Percentiles rank a stretch among this genome's conserved stretches.
Conservation (phyloP, 2,329 filamentous ascomycete species). For the Aspergillus hiratsukae region DNA sequence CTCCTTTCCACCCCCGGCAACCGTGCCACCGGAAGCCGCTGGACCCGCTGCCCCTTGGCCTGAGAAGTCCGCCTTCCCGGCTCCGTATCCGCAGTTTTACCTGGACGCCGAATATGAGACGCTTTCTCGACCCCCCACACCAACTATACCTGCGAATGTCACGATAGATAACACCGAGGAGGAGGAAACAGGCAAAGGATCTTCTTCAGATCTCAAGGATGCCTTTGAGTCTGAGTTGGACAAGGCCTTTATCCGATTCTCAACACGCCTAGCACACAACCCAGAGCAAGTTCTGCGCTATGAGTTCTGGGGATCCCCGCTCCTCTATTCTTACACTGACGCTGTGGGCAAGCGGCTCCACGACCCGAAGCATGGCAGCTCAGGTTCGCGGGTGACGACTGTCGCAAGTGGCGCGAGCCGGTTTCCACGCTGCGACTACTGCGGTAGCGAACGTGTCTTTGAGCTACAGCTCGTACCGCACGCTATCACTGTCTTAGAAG, state of each 20-base stretch:
- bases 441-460: constrained; percentile 71
- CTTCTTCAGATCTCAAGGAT: constrained; percentile 54
- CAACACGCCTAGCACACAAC: constrained; percentile 72
- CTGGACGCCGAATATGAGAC: constrained; percentile 92
- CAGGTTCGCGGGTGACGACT: constrained; percentile 24
- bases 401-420: constrained; percentile 28
- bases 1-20: constrained; percentile 33
- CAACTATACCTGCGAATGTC: constrained; percentile 46
- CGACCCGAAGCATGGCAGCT: constrained; percentile 14
- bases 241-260: constrained; percentile 73
- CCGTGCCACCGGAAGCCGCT: constrained; percentile 30
- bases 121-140: constrained; percentile 55
- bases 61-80: constrained; percentile 56
- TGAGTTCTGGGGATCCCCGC: constrained; percentile 66
- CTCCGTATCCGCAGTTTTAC: constrained; percentile 71
- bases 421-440: constrained; percentile 73
- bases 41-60: constrained; percentile 71
- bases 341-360: constrained; percentile 63
- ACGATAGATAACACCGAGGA: constrained; percentile 39
- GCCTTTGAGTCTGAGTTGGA: constrained; percentile 73
- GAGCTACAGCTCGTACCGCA: constrained; percentile 91
- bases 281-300: constrained; percentile 79
- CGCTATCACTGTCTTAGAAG: constrained; percentile 83
- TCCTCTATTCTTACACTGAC: constrained; percentile 79
- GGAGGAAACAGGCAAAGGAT: constrained; percentile 32